Base-by-base conservation (phyloP, 1,284 basidiomycete genomes). In the Neolentinus lepideus region DNA sequence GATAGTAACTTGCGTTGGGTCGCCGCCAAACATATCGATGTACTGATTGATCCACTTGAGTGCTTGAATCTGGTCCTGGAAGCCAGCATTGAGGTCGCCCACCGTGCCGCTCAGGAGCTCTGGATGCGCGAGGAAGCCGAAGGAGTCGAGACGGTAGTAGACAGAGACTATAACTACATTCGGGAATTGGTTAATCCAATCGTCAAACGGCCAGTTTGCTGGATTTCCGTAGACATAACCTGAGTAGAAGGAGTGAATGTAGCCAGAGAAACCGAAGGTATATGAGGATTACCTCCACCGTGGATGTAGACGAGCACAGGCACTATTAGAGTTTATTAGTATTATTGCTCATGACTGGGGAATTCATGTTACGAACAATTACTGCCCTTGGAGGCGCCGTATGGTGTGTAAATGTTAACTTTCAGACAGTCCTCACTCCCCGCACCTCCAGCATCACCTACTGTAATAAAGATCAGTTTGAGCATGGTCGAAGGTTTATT, bases 301-400 rank as follows among this genome's bases (percentile, higher is more conserved):
- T 88, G 84, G 33, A 85, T 82, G 62, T 84, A 88, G 2, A 83
- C 77, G 26, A 89, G 67, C 1, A 87, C 84, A 0, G 84, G 84
- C 16, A 83, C 79, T 80, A 24, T 26, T 31, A 45, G 3, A 35
- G n/a, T 36, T 29, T 9, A 27, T 10, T 31, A 52, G 25, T 54
- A 19, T 12, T 10, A 38, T 12, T 38, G 14, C 10, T 47, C 24
- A 21, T 16, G 31, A 2, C 22, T 3, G 21, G 25, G 10, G 14
- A 12, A 19, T 14, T 48, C 24, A 21, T 24, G 19, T 50, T 8
- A 48, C 67, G 58, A 43, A 70, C 70, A 56, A 16, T 70, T 69
- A 54, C 68, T 68, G 8, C 63, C 62, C 24, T 60, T 60, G 19
- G 63, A 67, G 12, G 68, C 68, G 19, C 64, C 62, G 1, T 63